Percentiles rank a stretch among this genome's conserved stretches.
phyloP scores from a whole-genome alignment of 805 yeast species.

The Novakomyces olei region DNA sequence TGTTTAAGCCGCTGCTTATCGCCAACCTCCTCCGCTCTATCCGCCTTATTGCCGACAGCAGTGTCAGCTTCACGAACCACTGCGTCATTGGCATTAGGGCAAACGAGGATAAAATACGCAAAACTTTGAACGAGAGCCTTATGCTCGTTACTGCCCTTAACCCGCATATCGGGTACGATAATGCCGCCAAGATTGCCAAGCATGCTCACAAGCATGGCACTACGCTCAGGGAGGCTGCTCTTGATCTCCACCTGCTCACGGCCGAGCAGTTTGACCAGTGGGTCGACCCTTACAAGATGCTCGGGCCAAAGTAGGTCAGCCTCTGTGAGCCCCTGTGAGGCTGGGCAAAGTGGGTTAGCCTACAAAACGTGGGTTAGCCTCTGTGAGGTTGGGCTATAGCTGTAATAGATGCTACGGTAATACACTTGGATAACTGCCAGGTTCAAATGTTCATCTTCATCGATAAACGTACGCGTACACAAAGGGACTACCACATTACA shows the following conservation, averaged over 20 bases:
- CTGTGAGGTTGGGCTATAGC: too few relatives aligned
- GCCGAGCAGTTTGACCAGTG: constrained; percentile 81
- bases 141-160: constrained; percentile 97
- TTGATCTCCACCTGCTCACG: constrained; percentile 68
- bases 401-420: too few relatives aligned
- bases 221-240: constrained; percentile 82
- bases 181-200: constrained; percentile 94
- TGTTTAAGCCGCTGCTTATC: constrained; percentile 86
- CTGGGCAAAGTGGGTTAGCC: too few relatives aligned
- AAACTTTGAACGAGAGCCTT: constrained; percentile 76
- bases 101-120: constrained; percentile 65
- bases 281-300: constrained; percentile 96
- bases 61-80: constrained; percentile 71
- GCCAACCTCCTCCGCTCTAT: constrained; percentile 72
- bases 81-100: constrained; percentile 91
- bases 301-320: constrained; percentile 41
- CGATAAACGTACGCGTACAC: too few relatives aligned
- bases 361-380: too few relatives aligned
- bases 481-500: too few relatives aligned
- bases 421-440: too few relatives aligned
- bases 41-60: constrained; percentile 75
- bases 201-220: constrained; percentile 96
- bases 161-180: constrained; percentile 96
- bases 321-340: too few relatives aligned
- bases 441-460: too few relatives aligned